Conservation (phyloP, 805 yeast species). For the Metschnikowia continentalis region DNA sequence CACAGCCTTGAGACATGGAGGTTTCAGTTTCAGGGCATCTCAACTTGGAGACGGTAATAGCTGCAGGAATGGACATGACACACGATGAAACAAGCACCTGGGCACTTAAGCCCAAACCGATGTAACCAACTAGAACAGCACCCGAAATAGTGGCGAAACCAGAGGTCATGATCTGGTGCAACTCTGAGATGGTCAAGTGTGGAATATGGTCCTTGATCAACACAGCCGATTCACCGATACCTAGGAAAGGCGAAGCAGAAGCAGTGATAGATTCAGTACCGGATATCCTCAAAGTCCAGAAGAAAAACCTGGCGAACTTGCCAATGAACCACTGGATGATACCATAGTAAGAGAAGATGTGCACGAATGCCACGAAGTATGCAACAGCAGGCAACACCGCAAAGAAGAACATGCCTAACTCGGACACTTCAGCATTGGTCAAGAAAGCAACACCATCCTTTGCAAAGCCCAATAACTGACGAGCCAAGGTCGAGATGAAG, state of each 20-base stretch:
- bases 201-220: slow-evolving; percentile 58
- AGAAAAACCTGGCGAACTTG: slow-evolving; percentile 55
- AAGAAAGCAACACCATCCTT: slow-evolving; percentile 59
- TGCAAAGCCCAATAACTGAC: slow-evolving; percentile 54
- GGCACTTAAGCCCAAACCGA: slow-evolving; percentile 58
- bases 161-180: slow-evolving; percentile 58
- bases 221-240: slow-evolving; percentile 63
- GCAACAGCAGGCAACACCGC: slow-evolving; percentile 59
- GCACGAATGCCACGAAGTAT: slow-evolving; percentile 61
- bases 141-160: slow-evolving; percentile 66
- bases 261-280: slow-evolving; percentile 67
- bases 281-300: slow-evolving; percentile 54
- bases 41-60: slow-evolving; percentile 56
- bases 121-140: slow-evolving; percentile 58
- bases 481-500: slow-evolving; percentile 54
- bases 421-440: slow-evolving; percentile 38
- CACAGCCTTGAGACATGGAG: slow-evolving; percentile 47
- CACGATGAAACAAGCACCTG: slow-evolving; percentile 63
- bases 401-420: slow-evolving; percentile 47
- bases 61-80: slow-evolving; percentile 66
- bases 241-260: slow-evolving; percentile 64
- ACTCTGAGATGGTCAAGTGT: slow-evolving; percentile 54
- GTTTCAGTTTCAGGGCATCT: slow-evolving; percentile 57
- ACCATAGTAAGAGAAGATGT: slow-evolving; percentile 57
- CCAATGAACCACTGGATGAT: slow-evolving; percentile 56